These are phyloP conservation scores for Penicillium canescens DNA, from an alignment of 495 filamentous ascomycete genomes.

Conservation along the genomic window DNA sequence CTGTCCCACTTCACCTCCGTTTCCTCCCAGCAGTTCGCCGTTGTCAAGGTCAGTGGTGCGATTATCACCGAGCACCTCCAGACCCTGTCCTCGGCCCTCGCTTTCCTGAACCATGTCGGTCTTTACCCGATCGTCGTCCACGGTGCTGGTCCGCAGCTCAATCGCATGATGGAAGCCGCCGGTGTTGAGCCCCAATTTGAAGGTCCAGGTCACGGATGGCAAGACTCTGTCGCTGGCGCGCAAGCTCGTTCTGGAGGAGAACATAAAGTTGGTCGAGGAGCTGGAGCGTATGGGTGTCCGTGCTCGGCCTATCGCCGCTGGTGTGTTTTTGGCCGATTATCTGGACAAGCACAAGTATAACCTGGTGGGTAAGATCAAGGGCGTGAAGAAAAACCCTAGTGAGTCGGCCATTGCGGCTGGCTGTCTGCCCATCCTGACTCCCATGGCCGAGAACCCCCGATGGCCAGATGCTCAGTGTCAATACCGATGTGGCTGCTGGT, in stretches of 20 bases:
- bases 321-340: too few relatives aligned
- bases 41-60: slow-evolving; percentile 97
- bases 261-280: slow-evolving; percentile 92
- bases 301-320: slow-evolving; percentile 87
- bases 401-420: slow-evolving; percentile 89
- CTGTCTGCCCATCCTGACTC: slow-evolving; percentile 93
- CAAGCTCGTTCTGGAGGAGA: slow-evolving; percentile 96
- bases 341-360: slow-evolving; percentile 94
- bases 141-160: slow-evolving; percentile 93
- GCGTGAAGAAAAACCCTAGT: slow-evolving; percentile 88
- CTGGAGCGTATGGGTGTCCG: slow-evolving; percentile 89
- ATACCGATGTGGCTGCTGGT: slow-evolving; percentile 94
- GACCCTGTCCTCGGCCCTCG: slow-evolving; percentile 81
- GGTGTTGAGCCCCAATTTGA: slow-evolving; percentile 95
- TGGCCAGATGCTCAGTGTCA: slow-evolving; percentile 95
- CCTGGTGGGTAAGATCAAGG: slow-evolving; percentile 91
- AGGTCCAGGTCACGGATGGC: slow-evolving; percentile 92
- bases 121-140: slow-evolving; percentile 96
- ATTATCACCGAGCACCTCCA: slow-evolving; percentile 95
- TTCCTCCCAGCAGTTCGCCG: slow-evolving; percentile 95
- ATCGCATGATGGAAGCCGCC: slow-evolving; percentile 86
- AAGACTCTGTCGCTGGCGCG: slow-evolving; percentile 91
- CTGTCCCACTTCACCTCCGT: slow-evolving; percentile 97
- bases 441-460: slow-evolving; percentile 94
- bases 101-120: slow-evolving; percentile 93